Conservation (phyloP, 2,329 filamentous ascomycete genomes). For the Fusarium globosum region DNA sequence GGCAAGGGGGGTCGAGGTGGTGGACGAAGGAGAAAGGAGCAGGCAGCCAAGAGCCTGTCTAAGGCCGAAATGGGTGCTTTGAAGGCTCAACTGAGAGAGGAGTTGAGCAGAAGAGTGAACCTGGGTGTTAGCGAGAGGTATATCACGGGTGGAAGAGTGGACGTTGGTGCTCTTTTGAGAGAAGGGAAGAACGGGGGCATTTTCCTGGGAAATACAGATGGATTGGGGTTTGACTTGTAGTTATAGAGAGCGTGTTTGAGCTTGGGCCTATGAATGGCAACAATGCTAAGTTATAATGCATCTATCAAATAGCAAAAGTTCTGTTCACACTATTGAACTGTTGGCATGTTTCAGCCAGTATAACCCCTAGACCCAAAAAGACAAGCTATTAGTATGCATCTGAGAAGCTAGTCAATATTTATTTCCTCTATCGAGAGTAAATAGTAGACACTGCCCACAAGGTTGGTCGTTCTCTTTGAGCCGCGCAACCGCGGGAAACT, state of each 20-base stretch:
- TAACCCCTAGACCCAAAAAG: background rate
- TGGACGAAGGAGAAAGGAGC: constrained; percentile 79
- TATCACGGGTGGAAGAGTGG: constrained; percentile 83
- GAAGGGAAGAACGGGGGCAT: constrained; percentile 64
- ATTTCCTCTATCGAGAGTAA: background rate
- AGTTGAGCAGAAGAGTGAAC: constrained; percentile 81
- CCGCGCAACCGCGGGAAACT: constrained; percentile 21
- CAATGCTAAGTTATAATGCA: background rate
- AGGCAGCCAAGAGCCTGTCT: constrained; percentile 72
- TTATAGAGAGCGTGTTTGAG: constrained; percentile 4
- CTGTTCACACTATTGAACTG: background rate
- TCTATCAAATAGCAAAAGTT: constrained; percentile 6
- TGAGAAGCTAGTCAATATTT: background rate
- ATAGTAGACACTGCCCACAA: background rate
- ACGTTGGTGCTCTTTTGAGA: constrained; percentile 76
- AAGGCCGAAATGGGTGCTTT: constrained; percentile 80
- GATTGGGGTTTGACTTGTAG: constrained; percentile 47
- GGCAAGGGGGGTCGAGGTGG: constrained; percentile 75
- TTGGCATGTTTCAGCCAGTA: background rate
- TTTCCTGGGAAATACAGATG: constrained; percentile 56
- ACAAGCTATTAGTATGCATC: background rate
- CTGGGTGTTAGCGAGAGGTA: constrained; percentile 89
- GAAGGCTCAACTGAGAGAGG: constrained; percentile 75
- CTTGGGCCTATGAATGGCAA: background rate
- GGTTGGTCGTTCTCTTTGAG: background rate